A percentile compares a stretch with the other conserved stretches of the same genome.
Conservation (phyloP, 2,329 filamentous ascomycete genomes). For the Colletotrichum lentis region DNA sequence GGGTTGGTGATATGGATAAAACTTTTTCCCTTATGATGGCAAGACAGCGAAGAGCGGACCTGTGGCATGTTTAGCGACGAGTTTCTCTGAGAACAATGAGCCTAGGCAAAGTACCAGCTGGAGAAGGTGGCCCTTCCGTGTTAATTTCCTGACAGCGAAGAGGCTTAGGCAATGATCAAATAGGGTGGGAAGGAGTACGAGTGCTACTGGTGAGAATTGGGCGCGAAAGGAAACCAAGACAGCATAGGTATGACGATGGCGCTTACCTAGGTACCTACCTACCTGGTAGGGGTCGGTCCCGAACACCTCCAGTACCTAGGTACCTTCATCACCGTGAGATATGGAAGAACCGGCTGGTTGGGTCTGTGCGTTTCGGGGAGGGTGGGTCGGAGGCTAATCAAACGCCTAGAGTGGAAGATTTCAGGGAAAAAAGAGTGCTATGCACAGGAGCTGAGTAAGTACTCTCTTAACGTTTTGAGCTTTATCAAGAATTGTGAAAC, state of each 20-base stretch:
- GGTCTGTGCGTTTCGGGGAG: background rate
- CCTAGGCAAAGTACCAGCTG: background rate
- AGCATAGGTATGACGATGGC: background rate
- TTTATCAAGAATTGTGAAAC: too few species aligned
- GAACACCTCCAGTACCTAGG: background rate
- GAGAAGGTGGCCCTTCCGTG: background rate
- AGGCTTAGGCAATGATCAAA: too few species aligned
- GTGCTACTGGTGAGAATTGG: background rate
- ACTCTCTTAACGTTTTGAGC: too few species aligned
- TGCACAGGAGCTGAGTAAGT: too few species aligned
- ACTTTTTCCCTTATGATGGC: background rate
- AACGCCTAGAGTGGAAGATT: too few species aligned
- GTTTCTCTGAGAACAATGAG: background rate
- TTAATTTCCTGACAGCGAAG: background rate
- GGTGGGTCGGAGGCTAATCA: too few species aligned
- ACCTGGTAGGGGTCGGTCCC: background rate
- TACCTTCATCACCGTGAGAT: background rate
- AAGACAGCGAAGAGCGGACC: background rate
- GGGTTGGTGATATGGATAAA: background rate
- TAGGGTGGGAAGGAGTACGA: background rate
- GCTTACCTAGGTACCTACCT: slow-evolving; percentile 6
- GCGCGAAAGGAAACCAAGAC: background rate
- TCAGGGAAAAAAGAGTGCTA: too few species aligned
- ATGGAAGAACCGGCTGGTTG: too few species aligned
- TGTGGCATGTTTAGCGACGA: background rate